A percentile compares a stretch with the other conserved stretches of the same genome.
phyloP scores from a whole-genome alignment of 129 eudicot genomes.

The Flaveria sonorensis region DNA sequence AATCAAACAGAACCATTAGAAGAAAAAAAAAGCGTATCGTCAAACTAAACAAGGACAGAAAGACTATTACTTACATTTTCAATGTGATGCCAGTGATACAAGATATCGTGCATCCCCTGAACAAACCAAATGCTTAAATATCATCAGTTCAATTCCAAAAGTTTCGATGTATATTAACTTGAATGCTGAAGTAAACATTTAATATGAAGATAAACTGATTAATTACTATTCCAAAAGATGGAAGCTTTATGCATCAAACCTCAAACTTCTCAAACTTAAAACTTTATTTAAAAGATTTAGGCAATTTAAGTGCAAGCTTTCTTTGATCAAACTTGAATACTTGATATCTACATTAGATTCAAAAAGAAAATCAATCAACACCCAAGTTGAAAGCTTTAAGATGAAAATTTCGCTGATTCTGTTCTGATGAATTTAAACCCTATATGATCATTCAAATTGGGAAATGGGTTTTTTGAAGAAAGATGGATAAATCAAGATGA shows the following conservation, averaged over 20 bases:
- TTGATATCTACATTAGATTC: neutral
- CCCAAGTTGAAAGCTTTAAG: neutral
- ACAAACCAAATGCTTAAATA: constrained; percentile 19
- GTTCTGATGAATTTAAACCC: too few species aligned
- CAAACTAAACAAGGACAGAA: constrained; percentile 12
- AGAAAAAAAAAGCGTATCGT: too few species aligned
- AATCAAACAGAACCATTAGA: constrained; percentile 10
- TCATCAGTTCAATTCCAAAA: constrained; percentile 9
- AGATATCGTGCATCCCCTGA: constrained; percentile 95
- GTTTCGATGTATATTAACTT: neutral
- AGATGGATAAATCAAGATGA: neutral
- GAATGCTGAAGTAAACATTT: neutral
- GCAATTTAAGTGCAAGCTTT: too few species aligned
- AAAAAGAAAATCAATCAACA: neutral
- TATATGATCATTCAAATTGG: too few species aligned
- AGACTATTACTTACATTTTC: constrained; percentile 53
- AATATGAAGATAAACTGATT: neutral
- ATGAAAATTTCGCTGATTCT: neutral
- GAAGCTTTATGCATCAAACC: constrained; percentile 6
- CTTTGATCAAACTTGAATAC: too few species aligned
- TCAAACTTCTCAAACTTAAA: neutral
- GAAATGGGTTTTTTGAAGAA: too few species aligned
- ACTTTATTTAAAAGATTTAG: too few species aligned
- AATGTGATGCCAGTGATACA: constrained; percentile 74
- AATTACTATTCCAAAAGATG: neutral